A percentile compares a stretch with the other conserved stretches of the same genome.
phyloP scores from a whole-genome alignment of 1,139 yeast species.

The Candida freyschussii region DNA sequence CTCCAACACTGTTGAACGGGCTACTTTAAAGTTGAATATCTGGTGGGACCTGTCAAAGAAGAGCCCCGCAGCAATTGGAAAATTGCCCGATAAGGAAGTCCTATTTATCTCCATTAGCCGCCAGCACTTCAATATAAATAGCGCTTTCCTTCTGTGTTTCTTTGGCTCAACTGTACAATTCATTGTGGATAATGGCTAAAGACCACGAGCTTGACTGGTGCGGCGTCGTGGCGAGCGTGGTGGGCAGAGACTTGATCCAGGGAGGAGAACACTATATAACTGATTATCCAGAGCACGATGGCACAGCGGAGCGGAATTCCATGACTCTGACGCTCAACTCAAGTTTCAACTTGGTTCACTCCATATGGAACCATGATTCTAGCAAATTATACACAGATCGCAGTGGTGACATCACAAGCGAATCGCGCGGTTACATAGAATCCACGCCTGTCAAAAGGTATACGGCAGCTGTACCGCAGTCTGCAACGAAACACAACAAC shows the following conservation, averaged over 20 bases:
- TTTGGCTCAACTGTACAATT: not conserved
- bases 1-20: no score
- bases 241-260: constrained; percentile 12
- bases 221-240: constrained; percentile 11
- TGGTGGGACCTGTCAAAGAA: not conserved
- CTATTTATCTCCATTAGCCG: no score
- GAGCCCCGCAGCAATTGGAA: not conserved
- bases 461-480: no score
- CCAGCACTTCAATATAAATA: no score
- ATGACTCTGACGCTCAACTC: constrained; percentile 11
- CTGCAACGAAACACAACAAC: no score
- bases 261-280: no score
- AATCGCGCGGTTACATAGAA: no score
- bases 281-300: no score
- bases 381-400: constrained; percentile 4
- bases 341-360: constrained; percentile 13
- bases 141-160: constrained; percentile 1
- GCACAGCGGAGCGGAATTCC: not conserved
- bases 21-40: no score
- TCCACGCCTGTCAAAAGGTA: no score
- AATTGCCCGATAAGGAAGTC: no score
- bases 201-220: constrained; percentile 5
- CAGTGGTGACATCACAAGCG: no score
- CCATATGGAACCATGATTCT: constrained; percentile 13
- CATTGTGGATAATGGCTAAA: constrained; percentile 2